Evolutionary conservation across 192 early-diverging fungal species (phyloP).

Genomic region (Coemansia sp.): DNA sequence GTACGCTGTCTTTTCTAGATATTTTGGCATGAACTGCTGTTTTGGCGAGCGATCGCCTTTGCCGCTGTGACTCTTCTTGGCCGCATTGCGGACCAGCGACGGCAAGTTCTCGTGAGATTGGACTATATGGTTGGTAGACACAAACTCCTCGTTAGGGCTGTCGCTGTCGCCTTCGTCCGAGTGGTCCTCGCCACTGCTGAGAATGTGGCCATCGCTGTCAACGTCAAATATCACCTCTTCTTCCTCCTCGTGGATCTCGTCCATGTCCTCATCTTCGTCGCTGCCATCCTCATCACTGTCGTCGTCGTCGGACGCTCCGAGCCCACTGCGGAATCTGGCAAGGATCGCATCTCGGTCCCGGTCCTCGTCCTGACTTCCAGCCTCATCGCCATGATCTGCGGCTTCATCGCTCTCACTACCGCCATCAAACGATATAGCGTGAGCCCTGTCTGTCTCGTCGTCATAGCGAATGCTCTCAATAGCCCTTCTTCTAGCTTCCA

Average conservation of each 20-base stretch:
- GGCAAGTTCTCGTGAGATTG: slow-evolving; percentile 25
- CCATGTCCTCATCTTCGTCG: slow-evolving; percentile 3
- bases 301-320: not conserved
- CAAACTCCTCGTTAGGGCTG: slow-evolving; percentile 4
- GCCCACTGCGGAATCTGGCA: not conserved
- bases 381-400: not conserved
- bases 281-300: slow-evolving; percentile 12
- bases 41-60: slow-evolving; percentile 4
- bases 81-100: not conserved
- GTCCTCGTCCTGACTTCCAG: slow-evolving; percentile 6
- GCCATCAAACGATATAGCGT: slow-evolving; percentile 1
- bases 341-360: not conserved
- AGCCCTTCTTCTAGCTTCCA: not conserved
- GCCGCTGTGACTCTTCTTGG: not conserved
- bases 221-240: slow-evolving; percentile 12
- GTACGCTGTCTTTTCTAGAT: slow-evolving; percentile 46
- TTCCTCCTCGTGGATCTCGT: not conserved
- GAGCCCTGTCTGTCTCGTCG: slow-evolving; percentile 4
- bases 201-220: slow-evolving; percentile 7
- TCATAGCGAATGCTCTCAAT: slow-evolving; percentile 2
- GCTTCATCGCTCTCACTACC: not conserved
- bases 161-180: slow-evolving; percentile 11
- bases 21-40: slow-evolving; percentile 37
- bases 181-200: slow-evolving; percentile 11
- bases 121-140: not conserved